phyloP scores from a whole-genome alignment of 2,329 filamentous ascomycete genomes.

The Phyllosticta capitalensis region DNA sequence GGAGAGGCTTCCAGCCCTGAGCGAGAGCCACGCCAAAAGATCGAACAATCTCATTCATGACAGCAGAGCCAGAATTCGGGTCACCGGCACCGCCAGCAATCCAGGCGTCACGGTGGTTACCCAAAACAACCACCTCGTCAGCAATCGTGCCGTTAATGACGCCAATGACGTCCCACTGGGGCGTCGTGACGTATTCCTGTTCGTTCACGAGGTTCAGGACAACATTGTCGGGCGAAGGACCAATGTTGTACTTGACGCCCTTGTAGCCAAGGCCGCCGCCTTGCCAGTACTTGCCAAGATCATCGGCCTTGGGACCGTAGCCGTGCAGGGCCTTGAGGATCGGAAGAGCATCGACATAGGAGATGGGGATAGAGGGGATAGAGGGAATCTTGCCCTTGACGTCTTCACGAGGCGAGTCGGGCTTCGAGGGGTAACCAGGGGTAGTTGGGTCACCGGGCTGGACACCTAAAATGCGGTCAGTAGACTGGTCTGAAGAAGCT shows the following conservation, averaged over 20 bases:
- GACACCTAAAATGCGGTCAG: constrained; percentile 34
- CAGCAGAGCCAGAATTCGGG: constrained; percentile 73
- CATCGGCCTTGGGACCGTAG: constrained; percentile 66
- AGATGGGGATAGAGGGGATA: constrained; percentile 87
- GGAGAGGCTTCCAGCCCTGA: constrained; percentile 71
- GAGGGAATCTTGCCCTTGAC: constrained; percentile 62
- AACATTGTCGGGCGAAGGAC: constrained; percentile 64
- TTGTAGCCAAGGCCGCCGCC: constrained; percentile 66
- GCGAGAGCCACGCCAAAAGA: constrained; percentile 63
- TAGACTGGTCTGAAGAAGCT: neutral
- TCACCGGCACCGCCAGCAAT: constrained; percentile 72
- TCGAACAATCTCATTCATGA: constrained; percentile 68
- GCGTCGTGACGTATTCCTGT: constrained; percentile 41
- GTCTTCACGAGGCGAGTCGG: constrained; percentile 68
- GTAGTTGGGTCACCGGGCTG: constrained; percentile 74
- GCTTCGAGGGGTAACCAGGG: constrained; percentile 86
- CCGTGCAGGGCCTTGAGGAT: constrained; percentile 86
- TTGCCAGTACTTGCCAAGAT: constrained; percentile 65
- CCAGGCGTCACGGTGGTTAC: constrained; percentile 91
- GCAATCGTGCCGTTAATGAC: constrained; percentile 78
- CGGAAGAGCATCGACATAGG: constrained; percentile 76
- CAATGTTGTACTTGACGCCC: constrained; percentile 76
- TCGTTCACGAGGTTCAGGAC: constrained; percentile 42
- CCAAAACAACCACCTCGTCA: constrained; percentile 79
- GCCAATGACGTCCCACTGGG: constrained; percentile 68